These are phyloP conservation scores for Clitopilus passeckerianus DNA, from an alignment of 768 basidiomycete species.

Conservation along the genomic window DNA sequence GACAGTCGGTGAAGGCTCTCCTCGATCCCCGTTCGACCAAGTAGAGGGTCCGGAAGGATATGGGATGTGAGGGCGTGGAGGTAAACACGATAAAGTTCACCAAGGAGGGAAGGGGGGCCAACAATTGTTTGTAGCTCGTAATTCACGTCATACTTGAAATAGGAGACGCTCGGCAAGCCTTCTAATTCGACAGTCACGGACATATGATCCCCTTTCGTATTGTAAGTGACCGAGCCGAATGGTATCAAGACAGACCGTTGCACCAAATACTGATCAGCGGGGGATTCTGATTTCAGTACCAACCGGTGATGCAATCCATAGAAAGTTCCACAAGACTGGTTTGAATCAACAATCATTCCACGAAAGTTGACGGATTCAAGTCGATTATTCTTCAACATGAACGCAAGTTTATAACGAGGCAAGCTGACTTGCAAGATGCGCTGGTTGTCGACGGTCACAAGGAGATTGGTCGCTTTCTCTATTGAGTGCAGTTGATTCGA, in stretches of 20 bases:
- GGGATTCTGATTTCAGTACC: slow-evolving; percentile 20
- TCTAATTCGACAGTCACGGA: slow-evolving; percentile 15
- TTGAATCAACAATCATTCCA: slow-evolving; percentile 33
- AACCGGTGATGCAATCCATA: slow-evolving; percentile 38
- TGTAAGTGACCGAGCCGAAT: slow-evolving; percentile 22
- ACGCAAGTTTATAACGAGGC: slow-evolving; percentile 36
- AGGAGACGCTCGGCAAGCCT: slow-evolving; percentile 2
- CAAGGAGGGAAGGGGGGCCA: slow-evolving; percentile 20
- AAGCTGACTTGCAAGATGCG: slow-evolving; percentile 22
- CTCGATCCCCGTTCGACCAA: slow-evolving; percentile 34
- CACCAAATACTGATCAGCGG: slow-evolving; percentile 8
- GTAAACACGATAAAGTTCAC: slow-evolving; percentile 31
- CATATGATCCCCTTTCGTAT: slow-evolving; percentile 12
- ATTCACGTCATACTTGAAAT: slow-evolving; percentile 26
- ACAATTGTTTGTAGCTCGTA: slow-evolving; percentile 23
- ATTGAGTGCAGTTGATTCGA: slow-evolving; percentile 12
- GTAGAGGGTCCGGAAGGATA: slow-evolving; percentile 37
- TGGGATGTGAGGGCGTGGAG: slow-evolving; percentile 41
- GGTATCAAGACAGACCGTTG: slow-evolving; percentile 34
- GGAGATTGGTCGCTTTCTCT: slow-evolving; percentile 12
- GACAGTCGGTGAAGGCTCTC: slow-evolving; percentile 34
- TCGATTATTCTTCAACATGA: slow-evolving; percentile 25
- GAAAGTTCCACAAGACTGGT: slow-evolving; percentile 38
- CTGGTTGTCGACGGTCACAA: slow-evolving; percentile 3
- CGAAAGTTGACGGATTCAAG: slow-evolving; percentile 36